Evolutionary conservation across 495 filamentous ascomycete genomes (phyloP).

Genomic region (Daldinia loculata): DNA sequence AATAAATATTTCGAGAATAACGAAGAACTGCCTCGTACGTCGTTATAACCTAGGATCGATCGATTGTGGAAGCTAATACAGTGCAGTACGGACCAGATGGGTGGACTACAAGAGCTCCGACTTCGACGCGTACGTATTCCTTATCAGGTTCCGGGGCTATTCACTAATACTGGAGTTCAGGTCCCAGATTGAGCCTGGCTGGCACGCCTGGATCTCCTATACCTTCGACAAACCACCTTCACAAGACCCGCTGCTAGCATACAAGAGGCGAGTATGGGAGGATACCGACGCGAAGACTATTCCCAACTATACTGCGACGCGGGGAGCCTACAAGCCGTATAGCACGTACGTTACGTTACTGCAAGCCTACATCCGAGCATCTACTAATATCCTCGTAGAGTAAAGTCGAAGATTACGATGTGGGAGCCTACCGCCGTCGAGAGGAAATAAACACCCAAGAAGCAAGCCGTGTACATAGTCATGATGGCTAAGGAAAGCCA

Average conservation of each 20-base stretch:
- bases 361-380: not conserved
- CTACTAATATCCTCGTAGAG: constrained; percentile 38
- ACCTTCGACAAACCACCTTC: constrained; percentile 86
- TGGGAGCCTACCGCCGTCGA: constrained; percentile 56
- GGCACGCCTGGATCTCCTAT: constrained; percentile 98
- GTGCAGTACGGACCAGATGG: constrained; percentile 92
- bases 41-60: not conserved
- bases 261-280: constrained; percentile 76
- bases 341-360: constrained; percentile 83
- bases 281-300: constrained; percentile 67
- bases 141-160: constrained; percentile 3
- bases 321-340: constrained; percentile 89
- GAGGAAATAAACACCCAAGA: constrained; percentile 42
- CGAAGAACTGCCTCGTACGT: constrained; percentile 91
- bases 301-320: constrained; percentile 74
- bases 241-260: constrained; percentile 74
- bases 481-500: not conserved
- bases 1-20: constrained; percentile 98
- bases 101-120: constrained; percentile 92
- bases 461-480: constrained; percentile 29
- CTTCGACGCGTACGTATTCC: constrained; percentile 76
- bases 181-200: constrained; percentile 91
- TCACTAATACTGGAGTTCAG: constrained; percentile 49
- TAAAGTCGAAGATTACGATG: constrained; percentile 56
- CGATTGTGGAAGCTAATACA: constrained; percentile 37